phyloP scores from a whole-genome alignment of 2,329 filamentous ascomycete genomes.

The Aureobasidium sp. region DNA sequence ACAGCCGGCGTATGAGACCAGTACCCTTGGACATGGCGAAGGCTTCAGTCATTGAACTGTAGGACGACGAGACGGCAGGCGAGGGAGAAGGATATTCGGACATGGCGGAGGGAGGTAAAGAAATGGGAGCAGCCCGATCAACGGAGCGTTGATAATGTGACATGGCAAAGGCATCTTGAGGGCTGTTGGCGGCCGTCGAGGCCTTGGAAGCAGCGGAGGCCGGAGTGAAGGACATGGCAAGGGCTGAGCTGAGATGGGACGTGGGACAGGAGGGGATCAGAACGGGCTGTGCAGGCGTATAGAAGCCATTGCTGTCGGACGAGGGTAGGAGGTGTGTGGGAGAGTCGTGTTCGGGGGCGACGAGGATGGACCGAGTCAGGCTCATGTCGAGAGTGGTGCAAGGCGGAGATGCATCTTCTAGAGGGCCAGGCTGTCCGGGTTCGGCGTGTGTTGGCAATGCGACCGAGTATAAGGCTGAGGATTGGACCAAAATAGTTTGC shows the following conservation, averaged over 20 bases:
- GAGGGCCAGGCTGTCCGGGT: slow-evolving; percentile 8
- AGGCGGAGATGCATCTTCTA: slow-evolving; percentile 16
- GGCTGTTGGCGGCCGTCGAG: slow-evolving; percentile 33
- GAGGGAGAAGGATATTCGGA: slow-evolving; percentile 16
- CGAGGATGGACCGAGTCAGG: slow-evolving; percentile 9
- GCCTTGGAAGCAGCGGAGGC: slow-evolving; percentile 29
- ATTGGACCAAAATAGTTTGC: slow-evolving; percentile 8
- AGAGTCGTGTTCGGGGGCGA: background rate
- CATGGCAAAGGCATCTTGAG: slow-evolving; percentile 31
- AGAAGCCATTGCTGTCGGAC: background rate
- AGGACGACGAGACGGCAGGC: slow-evolving; percentile 17
- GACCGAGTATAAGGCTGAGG: slow-evolving; percentile 5
- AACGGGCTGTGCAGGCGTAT: background rate
- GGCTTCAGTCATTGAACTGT: slow-evolving; percentile 20
- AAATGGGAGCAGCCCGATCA: slow-evolving; percentile 20
- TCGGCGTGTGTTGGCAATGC: background rate
- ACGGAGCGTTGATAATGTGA: slow-evolving; percentile 34
- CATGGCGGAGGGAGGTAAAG: slow-evolving; percentile 21
- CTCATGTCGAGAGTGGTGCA: slow-evolving; percentile 10
- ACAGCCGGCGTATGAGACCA: slow-evolving; percentile 74
- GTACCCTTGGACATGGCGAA: slow-evolving; percentile 28
- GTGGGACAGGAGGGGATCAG: background rate
- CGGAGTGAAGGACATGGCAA: slow-evolving; percentile 23
- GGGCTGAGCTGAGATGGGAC: slow-evolving; percentile 9
- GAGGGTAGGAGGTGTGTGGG: background rate